These are phyloP conservation scores for Coprinopsis sp. DNA, from an alignment of 768 basidiomycete genomes.

Conservation along the genomic window DNA sequence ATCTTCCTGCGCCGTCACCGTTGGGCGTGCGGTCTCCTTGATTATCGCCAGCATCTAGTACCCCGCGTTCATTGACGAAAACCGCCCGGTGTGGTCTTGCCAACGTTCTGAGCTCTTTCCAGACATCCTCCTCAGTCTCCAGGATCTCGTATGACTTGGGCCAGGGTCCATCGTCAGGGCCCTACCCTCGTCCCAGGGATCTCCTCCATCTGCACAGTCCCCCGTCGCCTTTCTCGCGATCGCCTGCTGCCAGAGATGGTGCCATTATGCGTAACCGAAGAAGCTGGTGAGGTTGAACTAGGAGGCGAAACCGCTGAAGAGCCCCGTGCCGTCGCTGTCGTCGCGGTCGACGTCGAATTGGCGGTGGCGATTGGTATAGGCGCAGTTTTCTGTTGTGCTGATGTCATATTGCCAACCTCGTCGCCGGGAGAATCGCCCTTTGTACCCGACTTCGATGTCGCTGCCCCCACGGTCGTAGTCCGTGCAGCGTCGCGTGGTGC, in stretches of 20 bases:
- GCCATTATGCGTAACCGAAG: background rate
- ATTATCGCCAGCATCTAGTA: background rate
- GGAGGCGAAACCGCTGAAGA: background rate
- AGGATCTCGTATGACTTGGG: constrained; percentile 54
- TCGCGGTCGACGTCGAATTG: constrained; percentile 6
- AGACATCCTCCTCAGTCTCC: constrained; percentile 41
- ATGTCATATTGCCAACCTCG: background rate
- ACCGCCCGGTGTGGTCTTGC: constrained; percentile 42
- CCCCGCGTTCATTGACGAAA: constrained; percentile 22
- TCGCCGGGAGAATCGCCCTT: background rate
- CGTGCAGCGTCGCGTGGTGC: background rate
- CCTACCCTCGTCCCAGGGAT: constrained; percentile 59
- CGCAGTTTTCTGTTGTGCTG: background rate
- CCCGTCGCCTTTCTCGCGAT: background rate
- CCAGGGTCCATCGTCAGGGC: constrained; percentile 63
- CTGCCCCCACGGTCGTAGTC: background rate
- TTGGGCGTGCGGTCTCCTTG: background rate
- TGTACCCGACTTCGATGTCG: background rate
- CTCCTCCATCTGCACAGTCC: constrained; percentile 40
- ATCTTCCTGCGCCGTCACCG: background rate
- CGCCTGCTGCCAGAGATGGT: background rate
- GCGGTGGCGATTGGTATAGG: constrained; percentile 7
- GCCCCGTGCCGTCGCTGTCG: background rate
- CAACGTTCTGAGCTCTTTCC: constrained; percentile 44
- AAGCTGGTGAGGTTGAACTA: background rate